A percentile compares a stretch with the other conserved stretches of the same genome.
Evolutionary conservation across 352 stramenopile genomes (phyloP).

Genomic region (Elongisporangium anandrum): DNA sequence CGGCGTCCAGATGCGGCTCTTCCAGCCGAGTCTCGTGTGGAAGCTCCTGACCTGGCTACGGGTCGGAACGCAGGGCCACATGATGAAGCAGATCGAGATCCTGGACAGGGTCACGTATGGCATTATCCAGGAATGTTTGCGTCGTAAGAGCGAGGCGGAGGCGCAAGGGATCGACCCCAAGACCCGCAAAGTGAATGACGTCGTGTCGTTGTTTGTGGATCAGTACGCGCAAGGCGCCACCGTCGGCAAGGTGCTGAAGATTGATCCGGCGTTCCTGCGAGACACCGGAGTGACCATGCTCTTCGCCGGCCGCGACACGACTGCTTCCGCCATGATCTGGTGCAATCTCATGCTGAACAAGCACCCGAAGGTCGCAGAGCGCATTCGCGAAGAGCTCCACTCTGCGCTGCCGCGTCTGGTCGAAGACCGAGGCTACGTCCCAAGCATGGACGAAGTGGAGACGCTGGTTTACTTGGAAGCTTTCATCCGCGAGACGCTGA

Average conservation of each 20-base stretch:
- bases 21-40: conserved; percentile 18
- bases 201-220: conserved; percentile 20
- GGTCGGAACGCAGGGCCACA: conserved; percentile 7
- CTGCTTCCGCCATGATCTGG: conserved; percentile 43
- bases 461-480: conserved; percentile 53
- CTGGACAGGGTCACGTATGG: conserved; percentile 9
- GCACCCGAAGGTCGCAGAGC: conserved; percentile 36
- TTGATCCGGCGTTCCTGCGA: conserved; percentile 34
- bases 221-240: conserved; percentile 7
- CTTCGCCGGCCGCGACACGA: conserved; percentile 49
- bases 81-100: conserved; percentile 1
- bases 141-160: no score
- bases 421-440: conserved; percentile 15
- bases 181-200: neutral
- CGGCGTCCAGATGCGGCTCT: conserved; percentile 1
- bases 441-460: conserved; percentile 42
- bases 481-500: conserved; percentile 54
- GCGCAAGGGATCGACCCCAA: neutral
- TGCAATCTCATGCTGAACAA: conserved; percentile 54
- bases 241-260: conserved; percentile 17
- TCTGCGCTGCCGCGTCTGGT: conserved; percentile 30
- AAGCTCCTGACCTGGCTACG: conserved; percentile 11
- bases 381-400: conserved; percentile 40
- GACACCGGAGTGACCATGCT: conserved; percentile 53
- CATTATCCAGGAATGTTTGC: conserved; percentile 3